phyloP scores from a whole-genome alignment of 257 asterid genomes.

The Solanum paucissectum region DNA sequence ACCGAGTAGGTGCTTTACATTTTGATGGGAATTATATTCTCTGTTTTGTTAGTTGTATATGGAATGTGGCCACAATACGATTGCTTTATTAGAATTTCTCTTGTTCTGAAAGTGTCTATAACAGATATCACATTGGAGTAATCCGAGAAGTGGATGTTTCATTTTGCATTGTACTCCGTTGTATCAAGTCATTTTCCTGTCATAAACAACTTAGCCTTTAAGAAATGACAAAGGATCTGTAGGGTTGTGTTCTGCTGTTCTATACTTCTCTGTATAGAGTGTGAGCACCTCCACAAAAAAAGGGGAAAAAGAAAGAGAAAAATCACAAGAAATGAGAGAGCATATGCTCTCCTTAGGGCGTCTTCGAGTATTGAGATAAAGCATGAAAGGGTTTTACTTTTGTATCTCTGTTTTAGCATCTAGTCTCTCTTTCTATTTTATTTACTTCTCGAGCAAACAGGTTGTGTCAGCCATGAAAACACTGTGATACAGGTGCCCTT shows the following conservation, averaged over 20 bases:
- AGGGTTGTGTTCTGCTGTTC: background rate
- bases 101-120: background rate
- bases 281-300: background rate
- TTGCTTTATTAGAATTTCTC: background rate
- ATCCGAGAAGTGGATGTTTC: background rate
- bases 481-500: background rate
- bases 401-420: background rate
- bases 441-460: background rate
- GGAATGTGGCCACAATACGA: background rate
- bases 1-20: background rate
- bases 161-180: background rate
- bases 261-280: background rate
- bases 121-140: background rate
- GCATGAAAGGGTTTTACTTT: background rate
- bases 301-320: background rate
- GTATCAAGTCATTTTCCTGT: background rate
- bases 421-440: background rate
- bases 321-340: background rate
- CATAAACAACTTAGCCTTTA: background rate
- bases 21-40: background rate
- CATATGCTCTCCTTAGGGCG: background rate
- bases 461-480: background rate
- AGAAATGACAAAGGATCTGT: background rate
- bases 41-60: background rate
- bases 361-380: background rate